Evolutionary conservation across 805 yeast genomes (phyloP), one percentile per base, ranked within the genome.

Genomic region (Candida silvicultrix): DNA sequence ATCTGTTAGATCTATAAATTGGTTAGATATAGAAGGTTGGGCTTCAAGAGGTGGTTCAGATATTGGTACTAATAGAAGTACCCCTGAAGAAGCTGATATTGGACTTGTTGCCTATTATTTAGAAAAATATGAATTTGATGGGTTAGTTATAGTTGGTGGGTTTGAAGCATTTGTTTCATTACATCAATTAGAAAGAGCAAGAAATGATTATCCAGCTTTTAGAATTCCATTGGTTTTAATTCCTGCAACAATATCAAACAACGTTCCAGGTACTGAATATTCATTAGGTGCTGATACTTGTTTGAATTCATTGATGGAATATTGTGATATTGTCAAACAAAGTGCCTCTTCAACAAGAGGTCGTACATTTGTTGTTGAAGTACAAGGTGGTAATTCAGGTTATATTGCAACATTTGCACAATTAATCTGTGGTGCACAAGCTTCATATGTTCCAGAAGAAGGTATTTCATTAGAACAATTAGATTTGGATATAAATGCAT

Each of bases 311-410:
- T 69, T 84, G 59, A 79, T 83, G 63, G 73, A 78, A 46, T 84
- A 85, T 64, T 83, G 89, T 71, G 92, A 84, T 60, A 78, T 81
- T n/a, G 79, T 85, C 42, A 83, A 83, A 57, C 90, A 85, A 64
- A 76, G 84, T 31, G 94, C 95, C 11, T 76, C 87, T 15, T 83
- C 90, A 16, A 77, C 89, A 1, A 75, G 92, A 72, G 78, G 85
- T 57, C 74, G 94, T 64, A 85, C 82, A 15, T 85, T 85, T 58
- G 87, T 85, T 32, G 86, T 85, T 49, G 95, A 85, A 59, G 85
- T 82, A 28, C 95, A 85, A 69, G 95, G 95, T 58, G 95, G 95
- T 45, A 80, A 85, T 65, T 81, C 87, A 22, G 95, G 95, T 43
- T 85, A 75, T 61, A 77, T 85, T 55, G 89, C 94, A 19, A 75